These are phyloP conservation scores for Acacia pycnantha DNA, from an alignment of 331 rosid species.

Conservation along the genomic window DNA sequence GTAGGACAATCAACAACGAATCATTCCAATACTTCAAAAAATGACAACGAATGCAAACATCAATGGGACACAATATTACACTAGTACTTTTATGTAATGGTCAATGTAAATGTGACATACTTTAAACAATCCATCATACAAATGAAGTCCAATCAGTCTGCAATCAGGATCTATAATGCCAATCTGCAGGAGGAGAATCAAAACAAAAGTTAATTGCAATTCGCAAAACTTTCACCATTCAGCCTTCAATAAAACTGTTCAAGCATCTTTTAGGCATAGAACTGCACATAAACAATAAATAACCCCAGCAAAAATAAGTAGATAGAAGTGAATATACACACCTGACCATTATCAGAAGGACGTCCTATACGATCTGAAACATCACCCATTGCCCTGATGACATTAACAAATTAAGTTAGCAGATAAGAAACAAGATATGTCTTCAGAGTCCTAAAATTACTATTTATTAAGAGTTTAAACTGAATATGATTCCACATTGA, in stretches of 20 bases:
- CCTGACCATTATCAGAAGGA: constrained; percentile 97
- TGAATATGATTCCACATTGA: not conserved
- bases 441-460: not conserved
- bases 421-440: not conserved
- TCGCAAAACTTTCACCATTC: not conserved
- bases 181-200: constrained; percentile 57
- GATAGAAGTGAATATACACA: constrained; percentile 27
- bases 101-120: constrained; percentile 36
- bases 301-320: not conserved
- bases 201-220: constrained; percentile 14
- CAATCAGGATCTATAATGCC: constrained; percentile 98
- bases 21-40: not conserved
- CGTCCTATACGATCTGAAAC: constrained; percentile 99
- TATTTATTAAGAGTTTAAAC: not conserved
- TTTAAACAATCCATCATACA: constrained; percentile 95
- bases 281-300: constrained; percentile 16
- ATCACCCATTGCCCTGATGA: constrained; percentile 93
- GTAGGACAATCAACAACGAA: constrained; percentile 26
- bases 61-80: not conserved
- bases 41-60: not conserved
- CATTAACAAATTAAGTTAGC: not conserved
- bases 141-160: constrained; percentile 95
- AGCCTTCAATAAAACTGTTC: constrained; percentile 3
- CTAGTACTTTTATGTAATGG: constrained; percentile 1
- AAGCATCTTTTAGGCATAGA: not conserved